Evolutionary conservation across 2,329 filamentous ascomycete genomes (phyloP).

Genomic region (Pyrenophora seminiperda): DNA sequence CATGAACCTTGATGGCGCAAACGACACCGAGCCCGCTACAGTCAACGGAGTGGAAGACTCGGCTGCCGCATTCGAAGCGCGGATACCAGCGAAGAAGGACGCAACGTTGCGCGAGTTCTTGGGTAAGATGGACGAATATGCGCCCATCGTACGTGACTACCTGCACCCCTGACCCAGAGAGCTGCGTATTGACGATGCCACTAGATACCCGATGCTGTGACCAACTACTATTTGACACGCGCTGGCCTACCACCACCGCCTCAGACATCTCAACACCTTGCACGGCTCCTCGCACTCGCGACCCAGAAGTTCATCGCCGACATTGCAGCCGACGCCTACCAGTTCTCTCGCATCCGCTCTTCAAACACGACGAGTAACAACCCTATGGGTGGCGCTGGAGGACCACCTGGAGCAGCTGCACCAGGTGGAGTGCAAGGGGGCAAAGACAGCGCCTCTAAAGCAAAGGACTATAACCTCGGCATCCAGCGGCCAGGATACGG

Average conservation of each 20-base stretch:
- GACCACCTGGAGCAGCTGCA: slow-evolving; percentile 64
- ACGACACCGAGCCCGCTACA: slow-evolving; percentile 40
- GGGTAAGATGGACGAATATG: slow-evolving; percentile 96
- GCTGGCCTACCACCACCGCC: slow-evolving; percentile 92
- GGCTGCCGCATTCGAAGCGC: slow-evolving; percentile 61
- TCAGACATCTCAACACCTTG: slow-evolving; percentile 86
- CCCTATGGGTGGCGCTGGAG: slow-evolving; percentile 77
- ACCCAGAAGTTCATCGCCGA: slow-evolving; percentile 99
- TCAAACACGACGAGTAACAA: slow-evolving; percentile 90
- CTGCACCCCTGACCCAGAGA: slow-evolving; percentile 1
- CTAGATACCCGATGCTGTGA: slow-evolving; percentile 95
- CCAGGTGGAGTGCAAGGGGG: slow-evolving; percentile 60
- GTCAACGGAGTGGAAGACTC: slow-evolving; percentile 50
- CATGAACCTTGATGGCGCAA: slow-evolving; percentile 51
- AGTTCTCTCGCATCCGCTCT: slow-evolving; percentile 94
- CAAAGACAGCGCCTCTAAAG: slow-evolving; percentile 49
- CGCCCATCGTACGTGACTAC: slow-evolving; percentile 76
- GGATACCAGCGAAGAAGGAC: slow-evolving; percentile 83
- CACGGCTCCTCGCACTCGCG: slow-evolving; percentile 92
- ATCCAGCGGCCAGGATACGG: slow-evolving; percentile 61
- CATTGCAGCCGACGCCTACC: slow-evolving; percentile 95
- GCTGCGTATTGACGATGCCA: slow-evolving; percentile 17
- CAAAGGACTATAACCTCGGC: slow-evolving; percentile 55
- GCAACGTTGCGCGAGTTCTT: slow-evolving; percentile 90
- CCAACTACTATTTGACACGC: slow-evolving; percentile 96